Evolutionary conservation across 768 basidiomycete species (phyloP).

Genomic region (Dioszegia crocea): DNA sequence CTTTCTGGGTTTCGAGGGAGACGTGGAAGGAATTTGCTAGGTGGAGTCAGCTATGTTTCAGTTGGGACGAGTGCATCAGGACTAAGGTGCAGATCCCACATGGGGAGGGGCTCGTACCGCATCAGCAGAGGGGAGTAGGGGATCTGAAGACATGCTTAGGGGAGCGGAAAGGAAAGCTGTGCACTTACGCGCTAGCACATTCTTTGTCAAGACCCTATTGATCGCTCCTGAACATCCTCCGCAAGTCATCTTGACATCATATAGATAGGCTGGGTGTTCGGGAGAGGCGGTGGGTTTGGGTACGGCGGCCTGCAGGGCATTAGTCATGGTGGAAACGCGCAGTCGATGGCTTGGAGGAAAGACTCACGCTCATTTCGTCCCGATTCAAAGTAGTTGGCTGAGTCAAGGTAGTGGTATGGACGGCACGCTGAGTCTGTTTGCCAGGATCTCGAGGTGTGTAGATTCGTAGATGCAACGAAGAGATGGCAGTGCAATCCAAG

Average conservation of each 20-base stretch:
- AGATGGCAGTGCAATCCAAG: no score
- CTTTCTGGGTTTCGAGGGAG: slow-evolving; percentile 41
- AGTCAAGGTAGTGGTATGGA: no score
- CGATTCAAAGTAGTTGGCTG: no score
- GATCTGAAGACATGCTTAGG: no score
- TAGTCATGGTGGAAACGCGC: not conserved
- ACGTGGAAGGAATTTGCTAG: slow-evolving; percentile 45
- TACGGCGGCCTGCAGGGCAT: not conserved
- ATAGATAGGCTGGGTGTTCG: slow-evolving; percentile 39
- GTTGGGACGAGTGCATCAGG: no score
- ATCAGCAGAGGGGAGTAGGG: no score
- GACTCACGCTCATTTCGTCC: not conserved
- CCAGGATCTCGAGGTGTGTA: no score
- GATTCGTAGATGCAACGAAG: no score
- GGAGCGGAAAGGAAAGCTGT: not conserved
- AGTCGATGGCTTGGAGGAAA: not conserved
- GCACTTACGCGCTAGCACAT: slow-evolving; percentile 42
- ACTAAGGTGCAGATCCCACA: no score
- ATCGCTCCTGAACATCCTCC: slow-evolving; percentile 49
- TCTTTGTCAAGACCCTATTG: slow-evolving; percentile 45
- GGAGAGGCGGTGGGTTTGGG: not conserved
- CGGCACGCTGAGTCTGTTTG: no score
- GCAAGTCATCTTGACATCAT: slow-evolving; percentile 50
- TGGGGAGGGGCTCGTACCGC: no score
- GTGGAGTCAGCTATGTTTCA: not conserved